phyloP scores from a whole-genome alignment of 75 land plant species.

The Picea glauca region DNA sequence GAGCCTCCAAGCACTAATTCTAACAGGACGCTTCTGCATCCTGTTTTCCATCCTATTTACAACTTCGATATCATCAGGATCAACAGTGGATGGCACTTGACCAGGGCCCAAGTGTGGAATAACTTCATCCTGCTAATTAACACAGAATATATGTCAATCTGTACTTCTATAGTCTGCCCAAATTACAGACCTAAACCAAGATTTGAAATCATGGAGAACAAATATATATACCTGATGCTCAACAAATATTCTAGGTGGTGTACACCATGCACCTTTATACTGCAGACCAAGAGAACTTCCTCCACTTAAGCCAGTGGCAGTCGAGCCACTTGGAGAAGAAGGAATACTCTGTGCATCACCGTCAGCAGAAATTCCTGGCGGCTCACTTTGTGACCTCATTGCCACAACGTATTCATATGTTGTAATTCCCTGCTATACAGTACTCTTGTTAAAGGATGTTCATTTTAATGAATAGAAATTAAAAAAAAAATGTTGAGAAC shows the following conservation, averaged over 20 bases:
- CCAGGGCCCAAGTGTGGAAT: slow-evolving; percentile 70
- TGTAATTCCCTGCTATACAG: slow-evolving; percentile 73
- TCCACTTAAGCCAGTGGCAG: slow-evolving; percentile 79
- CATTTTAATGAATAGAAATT: not conserved
- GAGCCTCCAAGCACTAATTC: slow-evolving; percentile 90
- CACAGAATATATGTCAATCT: not conserved
- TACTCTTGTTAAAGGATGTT: not conserved
- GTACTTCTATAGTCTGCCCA: not conserved
- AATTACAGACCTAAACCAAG: not conserved
- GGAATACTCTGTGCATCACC: slow-evolving; percentile 50
- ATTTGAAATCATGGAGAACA: not conserved
- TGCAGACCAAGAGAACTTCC: slow-evolving; percentile 82
- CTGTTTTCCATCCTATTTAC: slow-evolving; percentile 35
- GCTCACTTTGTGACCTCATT: slow-evolving; percentile 85
- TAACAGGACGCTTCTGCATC: slow-evolving; percentile 45
- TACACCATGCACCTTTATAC: slow-evolving; percentile 92
- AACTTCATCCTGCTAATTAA: slow-evolving; percentile 68
- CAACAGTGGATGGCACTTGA: slow-evolving; percentile 74
- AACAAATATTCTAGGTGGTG: slow-evolving; percentile 91
- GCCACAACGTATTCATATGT: slow-evolving; percentile 99
- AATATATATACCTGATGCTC: slow-evolving; percentile 68
- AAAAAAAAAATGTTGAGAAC: not conserved
- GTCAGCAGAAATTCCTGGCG: slow-evolving; percentile 47
- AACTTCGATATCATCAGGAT: slow-evolving; percentile 55
- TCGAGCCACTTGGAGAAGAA: slow-evolving; percentile 71